Percentiles rank a stretch among this genome's conserved stretches.
phyloP scores from a whole-genome alignment of 495 filamentous ascomycete species.

The Hyaloscypha hepaticicola region DNA sequence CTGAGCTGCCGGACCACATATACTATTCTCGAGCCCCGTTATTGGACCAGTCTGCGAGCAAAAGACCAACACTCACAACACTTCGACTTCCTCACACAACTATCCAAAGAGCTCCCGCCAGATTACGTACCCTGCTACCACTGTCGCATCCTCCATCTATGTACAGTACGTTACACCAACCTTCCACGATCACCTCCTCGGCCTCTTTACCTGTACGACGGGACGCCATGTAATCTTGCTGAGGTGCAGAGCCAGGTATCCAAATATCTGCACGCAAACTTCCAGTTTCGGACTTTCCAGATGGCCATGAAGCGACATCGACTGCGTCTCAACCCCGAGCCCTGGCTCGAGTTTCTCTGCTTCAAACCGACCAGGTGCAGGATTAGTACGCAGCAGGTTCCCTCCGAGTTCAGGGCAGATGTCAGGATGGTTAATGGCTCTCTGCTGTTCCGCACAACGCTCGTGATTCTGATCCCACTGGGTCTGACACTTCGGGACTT shows the following conservation, averaged over 20 bases:
- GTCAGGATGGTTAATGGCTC: conserved; percentile 11
- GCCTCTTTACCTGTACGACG: conserved; percentile 1
- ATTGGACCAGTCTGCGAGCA: conserved; percentile 12
- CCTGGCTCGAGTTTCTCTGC: neutral
- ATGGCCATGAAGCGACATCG: conserved; percentile 16
- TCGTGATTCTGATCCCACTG: conserved; percentile 11
- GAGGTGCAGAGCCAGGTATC: neutral
- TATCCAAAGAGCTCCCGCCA: conserved; percentile 10
- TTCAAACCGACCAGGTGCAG: neutral
- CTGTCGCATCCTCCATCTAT: conserved; percentile 13
- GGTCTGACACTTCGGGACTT: neutral
- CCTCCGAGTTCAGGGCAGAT: conserved; percentile 9
- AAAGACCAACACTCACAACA: conserved; percentile 11
- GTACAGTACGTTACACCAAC: conserved; percentile 1
- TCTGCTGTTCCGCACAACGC: conserved; percentile 14
- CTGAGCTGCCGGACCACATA: conserved; percentile 7
- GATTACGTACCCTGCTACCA: conserved; percentile 17
- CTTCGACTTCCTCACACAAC: conserved; percentile 8
- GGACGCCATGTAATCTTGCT: conserved; percentile 3
- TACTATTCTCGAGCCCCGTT: conserved; percentile 7
- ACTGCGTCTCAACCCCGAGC: conserved; percentile 9
- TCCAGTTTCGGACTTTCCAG: conserved; percentile 8
- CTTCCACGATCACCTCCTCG: neutral
- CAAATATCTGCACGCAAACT: conserved; percentile 2
- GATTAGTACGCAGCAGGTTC: neutral